These are phyloP conservation scores for Allium cepa DNA, from an alignment of 106 monocot species.

Conservation along the genomic window DNA sequence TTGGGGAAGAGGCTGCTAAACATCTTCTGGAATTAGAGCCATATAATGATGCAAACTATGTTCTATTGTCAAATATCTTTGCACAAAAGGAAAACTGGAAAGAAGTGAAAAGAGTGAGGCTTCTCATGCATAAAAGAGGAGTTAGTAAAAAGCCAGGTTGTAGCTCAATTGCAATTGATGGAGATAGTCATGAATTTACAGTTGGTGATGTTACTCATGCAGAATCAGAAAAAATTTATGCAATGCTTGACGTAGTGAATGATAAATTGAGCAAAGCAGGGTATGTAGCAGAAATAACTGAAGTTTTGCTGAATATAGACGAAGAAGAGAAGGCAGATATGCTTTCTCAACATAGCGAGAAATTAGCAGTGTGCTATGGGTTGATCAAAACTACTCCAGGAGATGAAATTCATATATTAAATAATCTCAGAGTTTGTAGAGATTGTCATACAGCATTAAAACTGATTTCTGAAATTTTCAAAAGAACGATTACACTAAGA, in stretches of 20 bases:
- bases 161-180: conserved; percentile 52
- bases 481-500: conserved; percentile 1
- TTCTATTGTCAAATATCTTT: conserved; percentile 31
- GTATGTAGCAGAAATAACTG: conserved; percentile 5
- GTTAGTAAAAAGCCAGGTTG: conserved; percentile 19
- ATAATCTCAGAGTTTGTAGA: conserved; percentile 26
- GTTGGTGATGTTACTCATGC: conserved; percentile 35
- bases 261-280: neutral
- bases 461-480: neutral
- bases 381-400: conserved; percentile 18
- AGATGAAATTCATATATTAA: conserved; percentile 20
- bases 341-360: conserved; percentile 34
- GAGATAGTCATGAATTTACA: conserved; percentile 46
- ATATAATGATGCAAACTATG: conserved; percentile 23
- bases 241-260: conserved; percentile 31
- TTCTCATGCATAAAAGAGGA: conserved; percentile 18
- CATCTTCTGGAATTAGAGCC: conserved; percentile 9
- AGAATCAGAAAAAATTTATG: conserved; percentile 29
- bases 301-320: conserved; percentile 17
- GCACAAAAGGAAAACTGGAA: conserved; percentile 17
- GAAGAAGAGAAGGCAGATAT: conserved; percentile 22
- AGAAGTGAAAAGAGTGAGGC: conserved; percentile 15
- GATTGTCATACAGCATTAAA: conserved; percentile 2
- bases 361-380: conserved; percentile 37
- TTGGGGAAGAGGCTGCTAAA: conserved; percentile 21